These are phyloP conservation scores for Candida hungchunana DNA, from an alignment of 805 yeast genomes.

Conservation along the genomic window DNA sequence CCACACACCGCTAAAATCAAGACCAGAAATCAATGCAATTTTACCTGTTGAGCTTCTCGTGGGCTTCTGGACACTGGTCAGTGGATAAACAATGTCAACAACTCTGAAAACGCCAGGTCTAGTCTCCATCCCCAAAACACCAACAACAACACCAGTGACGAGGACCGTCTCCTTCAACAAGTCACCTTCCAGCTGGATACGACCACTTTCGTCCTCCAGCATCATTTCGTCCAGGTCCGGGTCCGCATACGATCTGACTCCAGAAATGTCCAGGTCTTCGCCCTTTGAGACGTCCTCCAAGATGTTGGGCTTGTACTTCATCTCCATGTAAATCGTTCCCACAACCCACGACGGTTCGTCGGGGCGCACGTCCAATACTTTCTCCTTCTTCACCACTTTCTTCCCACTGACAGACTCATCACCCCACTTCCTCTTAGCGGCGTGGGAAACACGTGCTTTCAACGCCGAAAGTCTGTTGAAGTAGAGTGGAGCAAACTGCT, in stretches of 20 bases:
- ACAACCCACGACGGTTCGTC: constrained; percentile 72
- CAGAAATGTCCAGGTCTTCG: constrained; percentile 37
- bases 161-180: constrained; percentile 51
- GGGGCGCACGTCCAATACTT: constrained; percentile 57
- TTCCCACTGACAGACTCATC: constrained; percentile 38
- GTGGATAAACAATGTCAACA: constrained; percentile 74
- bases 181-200: constrained; percentile 68
- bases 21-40: constrained; percentile 75
- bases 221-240: constrained; percentile 55
- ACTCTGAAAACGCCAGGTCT: constrained; percentile 81
- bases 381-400: constrained; percentile 37
- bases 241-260: constrained; percentile 45
- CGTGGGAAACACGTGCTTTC: constrained; percentile 41
- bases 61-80: constrained; percentile 49
- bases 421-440: constrained; percentile 55
- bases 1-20: constrained; percentile 48
- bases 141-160: constrained; percentile 89
- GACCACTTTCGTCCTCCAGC: constrained; percentile 91
- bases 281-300: constrained; percentile 70
- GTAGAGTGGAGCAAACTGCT: constrained; percentile 59
- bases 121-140: constrained; percentile 80
- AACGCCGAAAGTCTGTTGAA: constrained; percentile 45
- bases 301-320: constrained; percentile 82
- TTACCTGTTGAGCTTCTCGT: constrained; percentile 28
- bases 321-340: constrained; percentile 83